Conservation (phyloP, 2,329 filamentous ascomycete species). For the Fusarium cicatricum region DNA sequence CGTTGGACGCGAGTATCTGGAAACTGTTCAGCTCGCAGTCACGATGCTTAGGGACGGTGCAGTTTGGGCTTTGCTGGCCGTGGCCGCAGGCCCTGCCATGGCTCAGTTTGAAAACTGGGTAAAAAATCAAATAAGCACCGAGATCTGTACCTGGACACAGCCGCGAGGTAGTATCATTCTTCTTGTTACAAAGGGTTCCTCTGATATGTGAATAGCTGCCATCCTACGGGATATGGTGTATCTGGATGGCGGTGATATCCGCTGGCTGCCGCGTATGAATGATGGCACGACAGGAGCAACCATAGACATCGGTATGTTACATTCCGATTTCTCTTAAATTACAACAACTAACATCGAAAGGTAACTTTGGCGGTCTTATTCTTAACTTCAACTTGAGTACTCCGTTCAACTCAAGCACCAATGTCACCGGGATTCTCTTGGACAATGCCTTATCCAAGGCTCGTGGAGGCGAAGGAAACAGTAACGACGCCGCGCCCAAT, state of each 20-base stretch:
- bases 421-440: constrained; percentile 61
- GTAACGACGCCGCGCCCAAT: constrained; percentile 62
- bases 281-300: constrained; percentile 50
- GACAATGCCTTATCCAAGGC: constrained; percentile 56
- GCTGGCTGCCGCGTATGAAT: constrained; percentile 59
- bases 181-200: neutral
- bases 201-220: constrained; percentile 54
- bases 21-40: constrained; percentile 6
- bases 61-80: constrained; percentile 28
- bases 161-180: constrained; percentile 49
- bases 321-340: neutral
- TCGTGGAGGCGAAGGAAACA: constrained; percentile 55
- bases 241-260: constrained; percentile 68
- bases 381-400: constrained; percentile 66
- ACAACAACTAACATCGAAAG: constrained; percentile 47
- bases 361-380: constrained; percentile 60
- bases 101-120: constrained; percentile 60
- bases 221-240: constrained; percentile 70
- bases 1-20: constrained; percentile 11
- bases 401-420: constrained; percentile 60
- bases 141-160: constrained; percentile 66
- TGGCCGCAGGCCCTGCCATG: constrained; percentile 16
- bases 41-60: constrained; percentile 31
- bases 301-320: constrained; percentile 53
- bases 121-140: constrained; percentile 61